A percentile compares a stretch with the other conserved stretches of the same genome.
Evolutionary conservation across 805 yeast genomes (phyloP).

Genomic region (Wickerhamomyces chaumierensis): DNA sequence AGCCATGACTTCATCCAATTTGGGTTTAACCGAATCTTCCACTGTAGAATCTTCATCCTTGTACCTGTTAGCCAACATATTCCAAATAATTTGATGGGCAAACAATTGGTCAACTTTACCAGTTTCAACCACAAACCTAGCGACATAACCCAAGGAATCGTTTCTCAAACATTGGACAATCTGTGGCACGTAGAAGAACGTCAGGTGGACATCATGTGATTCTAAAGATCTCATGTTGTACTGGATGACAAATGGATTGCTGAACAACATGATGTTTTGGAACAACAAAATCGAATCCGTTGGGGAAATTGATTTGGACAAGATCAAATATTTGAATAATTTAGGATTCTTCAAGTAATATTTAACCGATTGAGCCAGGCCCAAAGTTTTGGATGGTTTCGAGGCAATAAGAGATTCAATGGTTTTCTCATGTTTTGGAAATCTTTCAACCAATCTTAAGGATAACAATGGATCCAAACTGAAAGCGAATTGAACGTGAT

Average conservation of each 20-base stretch:
- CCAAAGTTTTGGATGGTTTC: constrained; percentile 49
- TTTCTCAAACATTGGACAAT: constrained; percentile 86
- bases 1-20: constrained; percentile 59
- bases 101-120: constrained; percentile 84
- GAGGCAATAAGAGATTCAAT: constrained; percentile 34
- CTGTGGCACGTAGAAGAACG: constrained; percentile 96
- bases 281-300: constrained; percentile 77
- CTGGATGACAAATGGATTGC: constrained; percentile 61
- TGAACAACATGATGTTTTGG: constrained; percentile 53
- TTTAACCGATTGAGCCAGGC: constrained; percentile 47
- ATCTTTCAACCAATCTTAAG: constrained; percentile 53
- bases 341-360: constrained; percentile 27
- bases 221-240: constrained; percentile 86
- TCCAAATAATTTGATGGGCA: constrained; percentile 98
- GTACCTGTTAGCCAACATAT: constrained; percentile 86
- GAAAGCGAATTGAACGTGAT: constrained; percentile 47
- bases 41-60: constrained; percentile 77
- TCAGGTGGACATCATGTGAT: constrained; percentile 72
- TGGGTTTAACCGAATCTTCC: constrained; percentile 78
- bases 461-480: constrained; percentile 63
- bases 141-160: constrained; percentile 77
- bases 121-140: constrained; percentile 80
- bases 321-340: constrained; percentile 11
- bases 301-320: constrained; percentile 53
- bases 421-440: constrained; percentile 25